phyloP scores from a whole-genome alignment of 441 rosid genomes.

The Adansonia grandidieri region DNA sequence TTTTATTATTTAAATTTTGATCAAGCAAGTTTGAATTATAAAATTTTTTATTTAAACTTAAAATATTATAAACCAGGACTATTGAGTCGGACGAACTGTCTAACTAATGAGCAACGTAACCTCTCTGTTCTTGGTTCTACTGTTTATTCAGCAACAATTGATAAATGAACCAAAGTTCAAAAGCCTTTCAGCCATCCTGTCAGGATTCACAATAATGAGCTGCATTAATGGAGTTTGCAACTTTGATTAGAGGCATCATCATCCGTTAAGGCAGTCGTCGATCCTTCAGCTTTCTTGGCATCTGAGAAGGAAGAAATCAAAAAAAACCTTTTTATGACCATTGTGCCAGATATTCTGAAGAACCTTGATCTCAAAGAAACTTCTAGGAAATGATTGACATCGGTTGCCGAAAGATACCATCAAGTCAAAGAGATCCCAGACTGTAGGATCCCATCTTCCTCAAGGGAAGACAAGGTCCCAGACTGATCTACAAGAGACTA shows the following conservation, averaged over 20 bases:
- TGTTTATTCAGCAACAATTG: too few species aligned
- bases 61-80: too few species aligned
- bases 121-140: too few species aligned
- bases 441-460: conserved; percentile 68
- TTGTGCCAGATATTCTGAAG: conserved; percentile 65
- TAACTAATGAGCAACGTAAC: too few species aligned
- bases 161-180: too few species aligned
- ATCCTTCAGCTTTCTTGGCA: conserved; percentile 95
- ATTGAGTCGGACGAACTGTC: too few species aligned
- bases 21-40: too few species aligned
- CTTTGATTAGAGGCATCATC: conserved; percentile 75
- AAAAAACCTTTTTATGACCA: conserved; percentile 58
- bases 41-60: too few species aligned
- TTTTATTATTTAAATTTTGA: too few species aligned
- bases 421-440: conserved; percentile 73
- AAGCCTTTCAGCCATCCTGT: too few species aligned
- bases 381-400: conserved; percentile 63
- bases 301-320: conserved; percentile 65
- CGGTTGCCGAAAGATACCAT: conserved; percentile 32
- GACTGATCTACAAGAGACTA: conserved; percentile 76
- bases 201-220: conserved; percentile 59
- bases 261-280: conserved; percentile 77
- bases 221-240: conserved; percentile 71
- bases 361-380: conserved; percentile 67
- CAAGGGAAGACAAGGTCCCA: conserved; percentile 68